phyloP scores from a whole-genome alignment of 2,329 filamentous ascomycete species.

The Tolypocladium ophioglossoides region DNA sequence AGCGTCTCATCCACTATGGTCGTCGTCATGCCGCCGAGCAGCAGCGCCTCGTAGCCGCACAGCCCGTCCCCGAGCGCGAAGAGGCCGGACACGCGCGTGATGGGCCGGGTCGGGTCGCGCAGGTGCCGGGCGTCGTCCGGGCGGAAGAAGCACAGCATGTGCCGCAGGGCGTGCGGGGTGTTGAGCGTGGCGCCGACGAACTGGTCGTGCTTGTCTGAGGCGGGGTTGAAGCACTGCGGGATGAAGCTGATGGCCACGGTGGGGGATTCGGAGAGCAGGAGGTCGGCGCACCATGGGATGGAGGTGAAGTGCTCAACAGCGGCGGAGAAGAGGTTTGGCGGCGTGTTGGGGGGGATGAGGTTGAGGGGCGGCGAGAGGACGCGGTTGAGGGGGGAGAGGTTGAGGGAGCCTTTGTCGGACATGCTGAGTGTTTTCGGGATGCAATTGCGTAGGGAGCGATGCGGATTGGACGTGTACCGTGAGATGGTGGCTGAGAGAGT shows the following conservation, averaged over 20 bases:
- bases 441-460: not conserved
- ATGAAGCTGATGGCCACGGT: conserved; percentile 17
- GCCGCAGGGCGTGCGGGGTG: conserved; percentile 13
- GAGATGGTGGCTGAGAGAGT: not conserved
- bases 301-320: conserved; percentile 21
- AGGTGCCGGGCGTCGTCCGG: conserved; percentile 13
- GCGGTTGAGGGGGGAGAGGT: conserved; percentile 10
- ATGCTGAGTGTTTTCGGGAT: not conserved
- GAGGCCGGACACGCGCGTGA: conserved; percentile 19
- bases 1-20: conserved; percentile 26
- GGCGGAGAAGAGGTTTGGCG: conserved; percentile 13
- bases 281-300: conserved; percentile 23
- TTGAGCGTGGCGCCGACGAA: conserved; percentile 22
- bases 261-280: conserved; percentile 10
- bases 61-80: conserved; percentile 22
- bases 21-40: conserved; percentile 26
- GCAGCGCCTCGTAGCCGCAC: conserved; percentile 19
- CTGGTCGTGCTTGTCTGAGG: conserved; percentile 18
- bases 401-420: not conserved
- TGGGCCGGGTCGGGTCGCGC: conserved; percentile 11
- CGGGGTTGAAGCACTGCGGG: conserved; percentile 21
- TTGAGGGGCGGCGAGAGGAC: conserved; percentile 19
- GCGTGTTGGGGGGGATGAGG: conserved; percentile 15
- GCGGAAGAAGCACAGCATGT: conserved; percentile 24
- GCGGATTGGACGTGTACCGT: not conserved